Evolutionary conservation across 2,329 filamentous ascomycete species (phyloP).

Genomic region (Aschersonia sp.): DNA sequence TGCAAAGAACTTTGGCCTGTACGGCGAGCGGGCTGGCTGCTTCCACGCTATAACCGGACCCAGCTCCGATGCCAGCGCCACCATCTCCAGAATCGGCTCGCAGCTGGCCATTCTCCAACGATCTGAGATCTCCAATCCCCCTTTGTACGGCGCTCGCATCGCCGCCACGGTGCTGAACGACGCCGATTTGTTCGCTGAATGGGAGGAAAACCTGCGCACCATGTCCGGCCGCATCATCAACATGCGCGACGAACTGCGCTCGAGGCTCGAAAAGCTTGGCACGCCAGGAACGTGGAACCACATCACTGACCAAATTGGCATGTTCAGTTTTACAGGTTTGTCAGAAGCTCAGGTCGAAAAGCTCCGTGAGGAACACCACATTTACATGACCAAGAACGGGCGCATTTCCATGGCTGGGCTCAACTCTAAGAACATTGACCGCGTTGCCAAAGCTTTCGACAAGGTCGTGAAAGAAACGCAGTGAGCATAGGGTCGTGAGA

Average conservation of each 20-base stretch:
- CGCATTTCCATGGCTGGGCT: conserved; percentile 98
- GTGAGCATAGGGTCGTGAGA: not conserved
- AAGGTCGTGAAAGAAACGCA: conserved; percentile 46
- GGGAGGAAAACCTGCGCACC: conserved; percentile 80
- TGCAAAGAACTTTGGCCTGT: conserved; percentile 96
- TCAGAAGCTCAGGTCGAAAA: conserved; percentile 58
- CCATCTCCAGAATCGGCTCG: conserved; percentile 54
- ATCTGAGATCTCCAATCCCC: conserved; percentile 94
- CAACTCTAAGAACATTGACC: conserved; percentile 83
- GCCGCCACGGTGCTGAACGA: conserved; percentile 78
- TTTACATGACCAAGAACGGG: conserved; percentile 96
- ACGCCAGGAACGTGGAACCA: conserved; percentile 93
- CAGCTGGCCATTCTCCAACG: conserved; percentile 92
- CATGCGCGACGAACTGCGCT: conserved; percentile 70
- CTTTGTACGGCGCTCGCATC: conserved; percentile 85
- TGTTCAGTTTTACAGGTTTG: conserved; percentile 92
- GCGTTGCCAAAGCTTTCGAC: conserved; percentile 82
- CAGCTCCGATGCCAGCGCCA: conserved; percentile 47
- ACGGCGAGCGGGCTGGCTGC: conserved; percentile 89
- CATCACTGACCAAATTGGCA: conserved; percentile 97
- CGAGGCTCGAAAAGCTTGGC: conserved; percentile 67
- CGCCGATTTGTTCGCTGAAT: conserved; percentile 65
- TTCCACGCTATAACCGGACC: conserved; percentile 85
- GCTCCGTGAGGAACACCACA: conserved; percentile 55
- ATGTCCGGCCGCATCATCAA: conserved; percentile 93